These are phyloP conservation scores for Microthlaspi erraticum DNA, from an alignment of 345 rosid genomes.

Conservation along the genomic window DNA sequence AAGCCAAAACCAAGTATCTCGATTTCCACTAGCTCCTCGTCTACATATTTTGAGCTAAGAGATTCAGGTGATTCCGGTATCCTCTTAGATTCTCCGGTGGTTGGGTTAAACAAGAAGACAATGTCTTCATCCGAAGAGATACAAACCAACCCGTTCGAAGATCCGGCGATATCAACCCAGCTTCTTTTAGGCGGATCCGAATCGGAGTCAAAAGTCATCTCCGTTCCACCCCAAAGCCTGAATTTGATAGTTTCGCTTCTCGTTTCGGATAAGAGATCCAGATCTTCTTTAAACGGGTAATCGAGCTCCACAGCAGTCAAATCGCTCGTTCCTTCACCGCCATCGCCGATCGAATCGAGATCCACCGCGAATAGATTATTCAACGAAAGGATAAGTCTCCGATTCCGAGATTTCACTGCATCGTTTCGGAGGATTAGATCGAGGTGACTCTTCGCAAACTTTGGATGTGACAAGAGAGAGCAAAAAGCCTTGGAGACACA, in stretches of 20 bases:
- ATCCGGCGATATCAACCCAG: conserved; percentile 51
- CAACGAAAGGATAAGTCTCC: conserved; percentile 36
- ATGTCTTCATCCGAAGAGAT: conserved; percentile 41
- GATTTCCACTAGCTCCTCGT: too few relatives aligned
- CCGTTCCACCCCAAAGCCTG: too few relatives aligned
- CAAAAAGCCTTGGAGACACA: conserved; percentile 50
- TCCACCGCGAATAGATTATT: conserved; percentile 37
- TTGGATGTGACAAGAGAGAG: conserved; percentile 42
- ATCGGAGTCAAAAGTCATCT: too few relatives aligned
- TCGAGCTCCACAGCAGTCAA: conserved; percentile 31
- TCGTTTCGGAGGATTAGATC: conserved; percentile 26
- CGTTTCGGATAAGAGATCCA: too few relatives aligned
- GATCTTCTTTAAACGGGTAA: conserved; percentile 41
- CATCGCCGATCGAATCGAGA: conserved; percentile 35
- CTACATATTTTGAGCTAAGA: neutral
- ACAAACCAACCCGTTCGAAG: conserved; percentile 55
- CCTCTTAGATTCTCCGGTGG: conserved; percentile 53
- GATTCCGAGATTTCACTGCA: neutral
- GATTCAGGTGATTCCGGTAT: conserved; percentile 41
- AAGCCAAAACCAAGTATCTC: conserved; percentile 47
- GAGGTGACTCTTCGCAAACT: conserved; percentile 48
- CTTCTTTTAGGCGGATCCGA: conserved; percentile 16
- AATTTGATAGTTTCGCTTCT: too few relatives aligned
- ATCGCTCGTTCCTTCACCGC: conserved; percentile 22
- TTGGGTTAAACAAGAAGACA: conserved; percentile 53